Evolutionary conservation across 1,284 basidiomycete genomes (phyloP).

Genomic region (Malassezia sympodialis): DNA sequence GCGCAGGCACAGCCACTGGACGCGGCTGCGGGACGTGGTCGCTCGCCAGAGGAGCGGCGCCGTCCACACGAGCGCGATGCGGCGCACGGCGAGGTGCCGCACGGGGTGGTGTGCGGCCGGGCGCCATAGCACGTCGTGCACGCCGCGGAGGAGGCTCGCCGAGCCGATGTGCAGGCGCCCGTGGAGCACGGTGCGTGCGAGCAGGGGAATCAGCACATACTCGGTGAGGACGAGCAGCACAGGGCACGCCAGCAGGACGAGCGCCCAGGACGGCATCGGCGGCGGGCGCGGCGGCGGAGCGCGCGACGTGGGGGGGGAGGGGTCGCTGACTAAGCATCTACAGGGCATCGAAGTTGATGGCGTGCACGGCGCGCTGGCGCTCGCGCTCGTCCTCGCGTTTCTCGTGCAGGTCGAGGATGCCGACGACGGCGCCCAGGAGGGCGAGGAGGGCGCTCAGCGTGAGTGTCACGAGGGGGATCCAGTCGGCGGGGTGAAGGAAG

Average conservation of each 20-base stretch:
- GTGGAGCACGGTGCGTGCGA: not conserved
- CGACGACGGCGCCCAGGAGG: slow-evolving; percentile 68
- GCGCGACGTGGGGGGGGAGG: not conserved
- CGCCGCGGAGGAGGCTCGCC: slow-evolving; percentile 2
- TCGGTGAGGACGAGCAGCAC: not conserved
- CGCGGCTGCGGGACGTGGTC: not conserved
- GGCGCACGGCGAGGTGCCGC: not conserved
- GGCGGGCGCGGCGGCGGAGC: not conserved
- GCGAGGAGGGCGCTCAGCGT: slow-evolving; percentile 67
- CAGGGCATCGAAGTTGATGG: slow-evolving; percentile 92
- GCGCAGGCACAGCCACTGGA: not conserved
- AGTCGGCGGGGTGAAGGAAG: slow-evolving; percentile 85
- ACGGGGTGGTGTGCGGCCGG: not conserved
- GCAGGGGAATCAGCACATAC: slow-evolving; percentile 3
- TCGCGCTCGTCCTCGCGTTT: slow-evolving; percentile 87
- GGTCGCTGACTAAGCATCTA: slow-evolving; percentile 45
- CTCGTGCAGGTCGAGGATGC: slow-evolving; percentile 79
- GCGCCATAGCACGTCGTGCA: slow-evolving; percentile 9
- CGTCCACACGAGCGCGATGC: slow-evolving; percentile 2
- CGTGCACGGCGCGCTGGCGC: slow-evolving; percentile 71
- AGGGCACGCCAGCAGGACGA: slow-evolving; percentile 1
- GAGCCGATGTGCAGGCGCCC: slow-evolving; percentile 3
- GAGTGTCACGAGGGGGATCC: slow-evolving; percentile 92
- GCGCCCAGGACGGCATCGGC: not conserved
- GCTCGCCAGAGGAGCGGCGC: not conserved